These are phyloP conservation scores for Euryodendron excelsum DNA, from an alignment of 148 eudicot genomes.

Conservation along the genomic window DNA sequence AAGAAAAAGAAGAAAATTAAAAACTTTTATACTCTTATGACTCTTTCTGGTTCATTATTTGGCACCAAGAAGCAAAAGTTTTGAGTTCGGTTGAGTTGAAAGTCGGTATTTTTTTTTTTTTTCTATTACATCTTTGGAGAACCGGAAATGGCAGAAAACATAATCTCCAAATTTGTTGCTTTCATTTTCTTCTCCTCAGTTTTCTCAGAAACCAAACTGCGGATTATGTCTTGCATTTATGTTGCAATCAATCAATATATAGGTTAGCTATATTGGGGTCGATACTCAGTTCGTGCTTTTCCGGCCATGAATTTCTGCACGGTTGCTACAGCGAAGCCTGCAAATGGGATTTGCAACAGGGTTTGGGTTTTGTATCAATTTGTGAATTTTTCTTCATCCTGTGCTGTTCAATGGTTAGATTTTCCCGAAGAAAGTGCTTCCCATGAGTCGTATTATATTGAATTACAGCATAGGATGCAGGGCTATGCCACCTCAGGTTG, in stretches of 20 bases:
- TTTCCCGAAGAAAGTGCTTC: slow-evolving; percentile 14
- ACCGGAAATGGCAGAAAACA: no score
- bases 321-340: neutral
- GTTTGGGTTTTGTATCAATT: slow-evolving; percentile 11
- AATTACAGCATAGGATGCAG: slow-evolving; percentile 38
- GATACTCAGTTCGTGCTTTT: neutral
- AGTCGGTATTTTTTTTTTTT: no score
- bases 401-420: slow-evolving; percentile 22
- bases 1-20: no score
- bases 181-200: neutral
- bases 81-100: no score
- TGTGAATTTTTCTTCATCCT: slow-evolving; percentile 25
- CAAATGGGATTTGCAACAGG: slow-evolving; percentile 6
- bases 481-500: slow-evolving; percentile 41
- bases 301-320: slow-evolving; percentile 6
- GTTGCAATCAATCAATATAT: neutral
- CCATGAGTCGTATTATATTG: slow-evolving; percentile 19
- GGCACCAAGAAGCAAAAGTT: no score
- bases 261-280: neutral
- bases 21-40: no score
- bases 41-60: no score
- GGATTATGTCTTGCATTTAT: neutral
- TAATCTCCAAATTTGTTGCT: no score
- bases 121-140: no score
- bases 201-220: neutral